Evolutionary conservation across 345 rosid genomes (phyloP), one percentile per base, ranked within the genome.

Genomic region (Populus euphratica): DNA sequence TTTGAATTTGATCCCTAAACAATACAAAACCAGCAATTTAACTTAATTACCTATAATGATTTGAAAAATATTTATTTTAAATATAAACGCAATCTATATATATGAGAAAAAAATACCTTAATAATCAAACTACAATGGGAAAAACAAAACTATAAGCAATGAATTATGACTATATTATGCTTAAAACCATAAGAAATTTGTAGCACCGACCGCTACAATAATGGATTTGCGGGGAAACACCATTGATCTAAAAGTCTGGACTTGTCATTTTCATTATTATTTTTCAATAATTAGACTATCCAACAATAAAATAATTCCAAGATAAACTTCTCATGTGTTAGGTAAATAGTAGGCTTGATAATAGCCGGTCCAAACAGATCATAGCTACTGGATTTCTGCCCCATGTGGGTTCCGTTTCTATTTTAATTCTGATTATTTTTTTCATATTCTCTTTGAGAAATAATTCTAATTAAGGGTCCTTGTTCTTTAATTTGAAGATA

Each of bases 311-410:
- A 23, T 21, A 12, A 68, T 31, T 39, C 5, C 9, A 71, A 31
- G 20, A 62, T 47, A 29, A 36, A 69, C 39, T 49, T 69, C 29
- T 75, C 85, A 69, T 63, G 73, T 83, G 83, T 86, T 81, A 77
- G 85, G 85, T 79, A 44, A 59, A 74, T 27, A 4, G 39, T 54
- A 59, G 68, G 73, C 74, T 78, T 77, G 76, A 77, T 69, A 85
- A 5, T 1, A 31, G 56, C 18, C 77, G 52, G 27, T 67, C 64
- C 17, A 61, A 74, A 49, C 83, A 73, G 79, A 43, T 61, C 77
- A 77, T 38, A 41, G 56, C 72, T 16, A 65, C 3, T 25, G 8
- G 66, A 72, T 64, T n/a, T n/a, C 1, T n/a, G 39, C 20, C 36
- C 76, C 64, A 8, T 44, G 27, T 61, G 44, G 74, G 74, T 70